Base-by-base conservation (phyloP, 2,329 filamentous ascomycete genomes). In the Tolypocladium tundrense region DNA sequence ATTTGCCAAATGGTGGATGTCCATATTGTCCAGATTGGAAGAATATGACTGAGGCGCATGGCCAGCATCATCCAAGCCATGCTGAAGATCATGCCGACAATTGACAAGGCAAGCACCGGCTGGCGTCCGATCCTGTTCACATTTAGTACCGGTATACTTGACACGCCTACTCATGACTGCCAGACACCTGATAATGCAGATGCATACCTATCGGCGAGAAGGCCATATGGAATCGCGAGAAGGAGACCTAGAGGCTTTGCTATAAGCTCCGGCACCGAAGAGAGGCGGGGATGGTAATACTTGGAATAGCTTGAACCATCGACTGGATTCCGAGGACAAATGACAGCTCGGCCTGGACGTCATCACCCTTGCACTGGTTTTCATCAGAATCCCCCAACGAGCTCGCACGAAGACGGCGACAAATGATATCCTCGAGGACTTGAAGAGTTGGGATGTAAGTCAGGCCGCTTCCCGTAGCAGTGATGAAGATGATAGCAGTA, bases 91-190 rank as follows among this genome's bases (percentile, higher is more conserved):
- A 59, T 58, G 45, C 60, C 60, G 9, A 55, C 31, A n/a, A 59
- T 37, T 3, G 60, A 57, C 21, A 61, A 53, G 6, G 50, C 48
- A 19, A 61, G 45, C n/a, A 61, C 58, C 4, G 58, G 58, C 5
- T 56, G 58, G 42, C 60, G 60, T 2, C 60, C 60, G 31, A 61
- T 58, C 35, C 57, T 61, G 21, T 37, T 19, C 39, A 19, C 31
- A 33, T 33, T 33, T 33, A 33, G 31, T 33, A 33, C 5, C 7
- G 31, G 31, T 6, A 33, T 7, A 33, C 1, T 33, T 33, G 31
- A 9, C 31, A 33, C 31, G 7, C 4, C 5, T 33, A 6, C 31
- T 33, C 31, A 33, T 33, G 31, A 33, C 31, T 33, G 39, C 13
- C 39, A 16, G 33, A 21, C 19, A 2, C 8, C 24, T 7, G 16